These are phyloP conservation scores for Alternaria sp. DNA, from an alignment of 2,329 filamentous ascomycete species.

Conservation along the genomic window DNA sequence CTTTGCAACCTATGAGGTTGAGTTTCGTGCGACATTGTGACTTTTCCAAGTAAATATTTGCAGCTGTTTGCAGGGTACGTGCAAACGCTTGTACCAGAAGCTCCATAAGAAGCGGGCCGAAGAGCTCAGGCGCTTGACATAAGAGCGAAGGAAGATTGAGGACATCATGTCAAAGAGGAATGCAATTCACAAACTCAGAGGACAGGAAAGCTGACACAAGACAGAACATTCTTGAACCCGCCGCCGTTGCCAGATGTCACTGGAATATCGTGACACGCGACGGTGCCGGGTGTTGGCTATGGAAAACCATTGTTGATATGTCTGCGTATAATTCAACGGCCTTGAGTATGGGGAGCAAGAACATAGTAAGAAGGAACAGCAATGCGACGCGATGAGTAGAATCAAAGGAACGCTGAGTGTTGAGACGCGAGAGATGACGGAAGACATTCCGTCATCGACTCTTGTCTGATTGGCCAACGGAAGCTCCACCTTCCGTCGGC, in stretches of 20 bases:
- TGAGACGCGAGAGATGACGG: neutral
- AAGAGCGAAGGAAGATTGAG: neutral
- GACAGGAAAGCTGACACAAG: neutral
- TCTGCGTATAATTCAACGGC: rapidly evolving
- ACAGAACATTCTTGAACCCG: neutral
- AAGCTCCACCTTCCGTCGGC: slow-evolving; percentile 4
- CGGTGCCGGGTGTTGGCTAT: neutral
- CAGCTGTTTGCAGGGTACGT: neutral
- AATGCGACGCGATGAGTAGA: neutral
- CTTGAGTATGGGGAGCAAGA: neutral
- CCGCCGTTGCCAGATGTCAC: neutral
- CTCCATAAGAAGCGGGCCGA: neutral
- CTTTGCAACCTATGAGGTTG: neutral
- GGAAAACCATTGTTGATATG: neutral
- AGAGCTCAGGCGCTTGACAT: neutral
- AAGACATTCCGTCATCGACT: neutral
- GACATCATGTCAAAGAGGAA: rapidly evolving
- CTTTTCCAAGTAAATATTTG: neutral
- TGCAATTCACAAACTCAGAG: neutral
- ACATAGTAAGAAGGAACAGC: neutral
- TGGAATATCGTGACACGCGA: neutral
- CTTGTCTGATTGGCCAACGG: slow-evolving; percentile 6
- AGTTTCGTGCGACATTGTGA: neutral
- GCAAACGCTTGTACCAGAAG: too few relatives aligned
- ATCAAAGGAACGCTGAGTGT: neutral